Evolutionary conservation across 495 filamentous ascomycete species (phyloP).

Genomic region (Lasiosphaeria miniovina): DNA sequence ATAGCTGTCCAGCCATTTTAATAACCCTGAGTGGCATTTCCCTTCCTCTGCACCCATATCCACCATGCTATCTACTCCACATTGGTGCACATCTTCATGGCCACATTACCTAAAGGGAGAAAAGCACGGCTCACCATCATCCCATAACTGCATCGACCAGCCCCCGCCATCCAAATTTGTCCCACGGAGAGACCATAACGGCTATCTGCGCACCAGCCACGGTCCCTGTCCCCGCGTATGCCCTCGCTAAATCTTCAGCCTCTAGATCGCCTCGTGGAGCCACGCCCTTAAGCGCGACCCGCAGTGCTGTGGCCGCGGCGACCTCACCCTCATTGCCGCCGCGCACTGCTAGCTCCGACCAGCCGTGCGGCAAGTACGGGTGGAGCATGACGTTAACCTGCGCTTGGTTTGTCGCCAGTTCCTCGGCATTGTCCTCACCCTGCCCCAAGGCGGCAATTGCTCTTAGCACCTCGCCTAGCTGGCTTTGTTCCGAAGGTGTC

Average conservation of each 20-base stretch:
- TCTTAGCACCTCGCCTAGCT: conserved; percentile 45
- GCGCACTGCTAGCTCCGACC: conserved; percentile 63
- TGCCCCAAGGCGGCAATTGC: conserved; percentile 39
- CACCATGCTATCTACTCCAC: background rate
- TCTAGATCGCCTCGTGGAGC: conserved; percentile 67
- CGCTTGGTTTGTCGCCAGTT: conserved; percentile 43
- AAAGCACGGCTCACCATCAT: conserved; percentile 3
- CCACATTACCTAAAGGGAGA: background rate
- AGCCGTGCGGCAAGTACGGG: conserved; percentile 71
- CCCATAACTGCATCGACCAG: conserved; percentile 30
- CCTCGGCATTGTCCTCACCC: conserved; percentile 32
- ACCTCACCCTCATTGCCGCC: conserved; percentile 46
- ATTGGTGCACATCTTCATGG: background rate
- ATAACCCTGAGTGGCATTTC: too few species aligned
- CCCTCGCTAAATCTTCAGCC: conserved; percentile 65
- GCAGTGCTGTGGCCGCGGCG: conserved; percentile 75
- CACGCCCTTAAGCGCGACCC: conserved; percentile 67
- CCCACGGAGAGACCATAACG: conserved; percentile 82
- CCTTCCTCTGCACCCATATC: too few species aligned
- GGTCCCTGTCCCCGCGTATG: conserved; percentile 73
- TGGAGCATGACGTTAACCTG: conserved; percentile 72
- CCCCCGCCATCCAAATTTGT: conserved; percentile 57
- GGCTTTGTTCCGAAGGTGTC: conserved; percentile 41
- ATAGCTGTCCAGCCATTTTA: too few species aligned
- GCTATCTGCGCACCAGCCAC: conserved; percentile 71